Base-by-base conservation (phyloP, 805 yeast species). In the Zygotorulaspora chibaensis region DNA sequence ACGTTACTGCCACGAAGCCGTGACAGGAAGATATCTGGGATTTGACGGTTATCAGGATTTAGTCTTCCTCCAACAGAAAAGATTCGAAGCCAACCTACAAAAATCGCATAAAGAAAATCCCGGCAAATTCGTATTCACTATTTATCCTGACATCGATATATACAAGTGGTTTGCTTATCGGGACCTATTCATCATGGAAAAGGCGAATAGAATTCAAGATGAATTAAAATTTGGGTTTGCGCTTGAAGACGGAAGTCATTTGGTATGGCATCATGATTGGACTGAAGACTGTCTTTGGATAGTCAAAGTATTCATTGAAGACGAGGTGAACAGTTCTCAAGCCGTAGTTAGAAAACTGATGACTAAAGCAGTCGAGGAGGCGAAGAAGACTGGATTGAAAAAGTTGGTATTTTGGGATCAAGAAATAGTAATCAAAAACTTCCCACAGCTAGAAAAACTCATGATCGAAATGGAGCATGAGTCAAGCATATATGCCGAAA, bases 201-300 rank as follows among this genome's bases (percentile, higher is more conserved):
- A 51, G 31, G 48, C 53, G 8, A 44, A 46, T 3, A 49, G 45
- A 23, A 51, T 49, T 2, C 27, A 25, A 8, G 36, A 36, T 2
- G 47, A 48, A 1, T 45, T 53, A 11, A 53, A 53, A 15, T 68
- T 65, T 48, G 76, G 75, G 6, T 59, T 48, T 29, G 55, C 57
- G 40, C 47, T 57, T 17, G 47, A 46, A 3, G 61, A 63, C 39
- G 53, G 60, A 1, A 55, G 70, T 17, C 76, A 71, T 51, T 58
- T 72, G 8, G 52, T 72, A 12, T 77, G 80, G 79, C 66, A 63
- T 37, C 75, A 71, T 43, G 72, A 72, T 36, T 72, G 74, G 71
- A 62, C 60, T 38, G 64, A 50, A 11, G 52, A 59, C 27, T 36
- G 53, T 7, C 47, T 72, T 28, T 51, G 63, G 1, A 53, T 72